phyloP scores from a whole-genome alignment of 176 grass and related monocot species.

The Thalia dealbata region DNA sequence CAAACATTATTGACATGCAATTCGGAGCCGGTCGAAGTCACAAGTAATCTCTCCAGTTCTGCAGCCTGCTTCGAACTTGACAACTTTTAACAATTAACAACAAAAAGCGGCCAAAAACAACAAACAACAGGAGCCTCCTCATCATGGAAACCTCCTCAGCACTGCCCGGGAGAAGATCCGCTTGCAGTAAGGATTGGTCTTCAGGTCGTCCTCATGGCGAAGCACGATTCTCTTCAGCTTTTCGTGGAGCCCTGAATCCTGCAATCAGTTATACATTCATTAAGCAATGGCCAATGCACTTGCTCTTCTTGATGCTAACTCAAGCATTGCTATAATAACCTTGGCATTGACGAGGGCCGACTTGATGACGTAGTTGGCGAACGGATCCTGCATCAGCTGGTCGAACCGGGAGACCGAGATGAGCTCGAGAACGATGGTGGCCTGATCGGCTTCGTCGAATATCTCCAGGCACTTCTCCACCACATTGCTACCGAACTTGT shows the following conservation, averaged over 20 bases:
- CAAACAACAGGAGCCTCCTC: too few relatives aligned
- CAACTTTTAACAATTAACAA: too few relatives aligned
- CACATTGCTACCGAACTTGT: constrained; percentile 92
- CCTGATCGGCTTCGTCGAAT: constrained; percentile 47
- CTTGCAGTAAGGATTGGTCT: constrained; percentile 76
- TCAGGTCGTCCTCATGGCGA: constrained; percentile 52
- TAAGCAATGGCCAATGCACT: too few relatives aligned
- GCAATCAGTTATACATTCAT: background rate
- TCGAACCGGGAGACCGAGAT: constrained; percentile 44
- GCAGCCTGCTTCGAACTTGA: too few relatives aligned
- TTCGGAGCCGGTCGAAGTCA: too few relatives aligned
- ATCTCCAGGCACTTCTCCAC: constrained; percentile 81
- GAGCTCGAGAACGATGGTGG: constrained; percentile 48
- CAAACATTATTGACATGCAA: too few relatives aligned
- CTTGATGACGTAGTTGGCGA: constrained; percentile 82
- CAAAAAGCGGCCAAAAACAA: too few relatives aligned
- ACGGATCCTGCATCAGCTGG: constrained; percentile 54
- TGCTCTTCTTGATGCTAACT: background rate
- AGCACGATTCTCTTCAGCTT: constrained; percentile 49
- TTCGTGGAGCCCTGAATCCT: constrained; percentile 34
- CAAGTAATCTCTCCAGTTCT: too few relatives aligned
- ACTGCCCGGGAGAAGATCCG: constrained; percentile 29
- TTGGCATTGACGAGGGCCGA: constrained; percentile 69
- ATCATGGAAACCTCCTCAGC: too few relatives aligned
- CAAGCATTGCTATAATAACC: constrained; percentile 28